These are phyloP conservation scores for Bauhinia variegata DNA, from an alignment of 306 rosid genomes.

Conservation along the genomic window DNA sequence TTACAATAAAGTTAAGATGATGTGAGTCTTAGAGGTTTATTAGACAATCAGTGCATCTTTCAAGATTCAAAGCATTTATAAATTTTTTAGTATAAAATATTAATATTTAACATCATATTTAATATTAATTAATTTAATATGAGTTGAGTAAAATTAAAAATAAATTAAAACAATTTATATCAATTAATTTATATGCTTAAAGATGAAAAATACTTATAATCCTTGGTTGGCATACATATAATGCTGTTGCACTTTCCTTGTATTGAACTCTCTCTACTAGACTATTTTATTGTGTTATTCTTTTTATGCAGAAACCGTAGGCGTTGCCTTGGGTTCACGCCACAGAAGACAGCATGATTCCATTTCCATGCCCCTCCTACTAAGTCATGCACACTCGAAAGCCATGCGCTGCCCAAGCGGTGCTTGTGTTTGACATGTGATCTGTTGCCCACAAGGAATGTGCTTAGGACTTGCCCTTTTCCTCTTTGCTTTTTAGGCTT, in stretches of 20 bases:
- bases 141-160: too few species aligned
- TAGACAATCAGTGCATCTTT: too few species aligned
- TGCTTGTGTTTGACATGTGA: slow-evolving; percentile 54
- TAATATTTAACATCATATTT: too few species aligned
- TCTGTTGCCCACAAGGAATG: slow-evolving; percentile 36
- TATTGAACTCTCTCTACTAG: slow-evolving; percentile 15
- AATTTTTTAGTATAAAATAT: too few species aligned
- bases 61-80: too few species aligned
- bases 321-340: slow-evolving; percentile 58
- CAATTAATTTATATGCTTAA: too few species aligned
- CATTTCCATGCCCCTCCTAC: slow-evolving; percentile 48
- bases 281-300: slow-evolving; percentile 38
- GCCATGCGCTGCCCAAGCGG: slow-evolving; percentile 40
- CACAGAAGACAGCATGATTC: slow-evolving; percentile 58
- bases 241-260: slow-evolving; percentile 17
- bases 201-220: too few species aligned
- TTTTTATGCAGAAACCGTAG: slow-evolving; percentile 40
- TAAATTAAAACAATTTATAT: too few species aligned
- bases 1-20: too few species aligned
- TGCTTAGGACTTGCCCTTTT: slow-evolving; percentile 32
- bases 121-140: too few species aligned
- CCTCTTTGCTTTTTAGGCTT: slow-evolving; percentile 35
- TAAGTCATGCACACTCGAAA: slow-evolving; percentile 56
- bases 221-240: too few species aligned
- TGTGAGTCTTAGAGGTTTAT: too few species aligned